phyloP scores from a whole-genome alignment of 345 rosid genomes.

The Linum trigynum region DNA sequence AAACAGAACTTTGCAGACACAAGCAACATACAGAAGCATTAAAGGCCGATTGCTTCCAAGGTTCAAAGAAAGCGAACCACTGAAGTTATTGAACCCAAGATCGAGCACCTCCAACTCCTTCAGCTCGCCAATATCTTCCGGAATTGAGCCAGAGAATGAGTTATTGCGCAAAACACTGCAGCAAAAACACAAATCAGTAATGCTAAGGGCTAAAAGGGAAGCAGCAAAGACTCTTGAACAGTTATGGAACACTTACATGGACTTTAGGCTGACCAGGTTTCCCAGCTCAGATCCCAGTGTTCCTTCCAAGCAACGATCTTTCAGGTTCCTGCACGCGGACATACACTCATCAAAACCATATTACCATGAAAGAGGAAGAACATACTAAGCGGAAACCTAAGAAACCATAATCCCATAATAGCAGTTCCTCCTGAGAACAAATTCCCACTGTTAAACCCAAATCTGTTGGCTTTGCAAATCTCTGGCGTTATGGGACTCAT shows the following conservation, averaged over 20 bases:
- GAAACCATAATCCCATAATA: not conserved
- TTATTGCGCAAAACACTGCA: conserved; percentile 12
- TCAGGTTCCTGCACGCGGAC: conserved; percentile 9
- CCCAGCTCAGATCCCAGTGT: conserved; percentile 11
- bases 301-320: conserved; percentile 8
- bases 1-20: not conserved
- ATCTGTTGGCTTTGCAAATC: too few relatives aligned
- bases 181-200: not conserved
- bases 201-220: not conserved
- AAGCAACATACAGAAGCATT: conserved; percentile 5
- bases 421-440: too few relatives aligned
- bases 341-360: not conserved
- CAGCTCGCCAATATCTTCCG: conserved; percentile 9
- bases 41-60: not conserved
- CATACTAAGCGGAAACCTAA: not conserved
- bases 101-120: conserved; percentile 10
- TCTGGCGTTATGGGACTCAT: too few relatives aligned
- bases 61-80: conserved; percentile 8
- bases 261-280: conserved; percentile 5
- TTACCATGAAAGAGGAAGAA: not conserved
- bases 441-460: too few relatives aligned
- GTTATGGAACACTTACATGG: conserved; percentile 1
- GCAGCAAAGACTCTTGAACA: not conserved
- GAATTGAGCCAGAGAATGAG: conserved; percentile 8
- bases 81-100: conserved; percentile 15